These are phyloP conservation scores for Caryopteris hybrid DNA, from an alignment of 305 asterid genomes.

Conservation along the genomic window DNA sequence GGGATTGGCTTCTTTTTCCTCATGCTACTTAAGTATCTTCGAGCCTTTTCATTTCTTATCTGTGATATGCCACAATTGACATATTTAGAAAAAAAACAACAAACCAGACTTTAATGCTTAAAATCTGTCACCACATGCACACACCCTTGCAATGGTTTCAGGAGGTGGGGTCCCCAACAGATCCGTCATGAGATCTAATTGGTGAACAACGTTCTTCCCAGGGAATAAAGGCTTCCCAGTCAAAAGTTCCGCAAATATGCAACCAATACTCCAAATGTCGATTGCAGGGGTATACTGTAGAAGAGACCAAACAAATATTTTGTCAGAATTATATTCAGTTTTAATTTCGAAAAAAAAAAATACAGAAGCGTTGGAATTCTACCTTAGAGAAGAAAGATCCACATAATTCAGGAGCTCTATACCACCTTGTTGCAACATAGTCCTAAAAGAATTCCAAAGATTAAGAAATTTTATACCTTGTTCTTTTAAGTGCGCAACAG, in stretches of 20 bases:
- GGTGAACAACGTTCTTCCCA: slow-evolving; percentile 92
- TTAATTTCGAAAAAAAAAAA: background rate
- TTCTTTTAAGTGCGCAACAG: slow-evolving; percentile 4
- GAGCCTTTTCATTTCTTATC: slow-evolving; percentile 98
- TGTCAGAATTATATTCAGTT: slow-evolving; percentile 1
- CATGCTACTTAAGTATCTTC: slow-evolving; percentile 93
- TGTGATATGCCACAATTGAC: slow-evolving; percentile 33
- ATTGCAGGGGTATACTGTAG: slow-evolving; percentile 94
- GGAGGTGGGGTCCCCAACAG: slow-evolving; percentile 87
- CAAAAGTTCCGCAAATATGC: slow-evolving; percentile 90
- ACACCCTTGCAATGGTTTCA: slow-evolving; percentile 91
- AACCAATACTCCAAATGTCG: slow-evolving; percentile 94
- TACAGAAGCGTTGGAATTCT: slow-evolving; percentile 4
- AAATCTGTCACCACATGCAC: slow-evolving; percentile 13
- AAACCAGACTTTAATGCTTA: background rate
- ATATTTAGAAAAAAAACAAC: background rate
- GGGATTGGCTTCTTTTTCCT: slow-evolving; percentile 81
- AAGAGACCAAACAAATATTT: background rate
- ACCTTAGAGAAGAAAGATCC: slow-evolving; percentile 98
- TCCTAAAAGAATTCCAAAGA: slow-evolving; percentile 46
- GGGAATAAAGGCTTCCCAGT: slow-evolving; percentile 94
- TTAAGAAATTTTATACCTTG: background rate
- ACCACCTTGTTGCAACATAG: slow-evolving; percentile 96
- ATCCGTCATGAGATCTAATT: slow-evolving; percentile 93
- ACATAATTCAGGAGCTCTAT: slow-evolving; percentile 90